Evolutionary conservation across 2,329 filamentous ascomycete genomes (phyloP), one percentile per base, ranked within the genome.

Genomic region (Alternaria ethzedia): DNA sequence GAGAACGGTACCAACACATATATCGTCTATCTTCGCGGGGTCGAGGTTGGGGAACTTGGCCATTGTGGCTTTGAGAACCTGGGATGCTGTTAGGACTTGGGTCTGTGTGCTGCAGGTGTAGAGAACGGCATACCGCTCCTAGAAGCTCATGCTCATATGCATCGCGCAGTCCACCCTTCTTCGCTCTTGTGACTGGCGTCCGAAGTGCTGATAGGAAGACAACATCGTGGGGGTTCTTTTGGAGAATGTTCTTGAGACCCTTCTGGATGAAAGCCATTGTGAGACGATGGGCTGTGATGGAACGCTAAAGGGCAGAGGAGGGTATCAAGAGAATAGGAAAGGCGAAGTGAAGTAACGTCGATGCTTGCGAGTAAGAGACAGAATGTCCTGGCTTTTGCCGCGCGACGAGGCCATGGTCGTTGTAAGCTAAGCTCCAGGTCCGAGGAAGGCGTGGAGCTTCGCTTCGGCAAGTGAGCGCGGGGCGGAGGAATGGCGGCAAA

Each of bases 71-170:
- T 84, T 84, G 63, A 89, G 84, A 63, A 87, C 85, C 78, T 85
- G 44, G 15, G 4, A 12, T 54, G 7, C 9, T 41, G 43, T 69
- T 47, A 71, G 57, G 20, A 44, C 23, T 50, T 30, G 12, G n/a
- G 23, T 17, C 15, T 62, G 78, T 78, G 25, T 26, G n/a, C 88
- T 82, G 21, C 88, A 13, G 20, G n/a, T 15, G 12, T 23, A 30
- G 30, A 11, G 20, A 5, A 6, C 26, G 20, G 54, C 75, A 32
- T 79, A 85, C 91, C 45, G 85, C 82, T 21, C 90, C 86, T 57
- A 97, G 91, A 58, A 97, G 86, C 80, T 97, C 92, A 80, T 97
- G 94, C 15, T 96, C 94, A 82, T 95, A 94, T 52, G 94, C 90
- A 78, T 97, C 92, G 80, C 93, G 92, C 75, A 97, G 89, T 17